Evolutionary conservation across 495 filamentous ascomycete genomes (phyloP).

Genomic region (Talaromyces liani): DNA sequence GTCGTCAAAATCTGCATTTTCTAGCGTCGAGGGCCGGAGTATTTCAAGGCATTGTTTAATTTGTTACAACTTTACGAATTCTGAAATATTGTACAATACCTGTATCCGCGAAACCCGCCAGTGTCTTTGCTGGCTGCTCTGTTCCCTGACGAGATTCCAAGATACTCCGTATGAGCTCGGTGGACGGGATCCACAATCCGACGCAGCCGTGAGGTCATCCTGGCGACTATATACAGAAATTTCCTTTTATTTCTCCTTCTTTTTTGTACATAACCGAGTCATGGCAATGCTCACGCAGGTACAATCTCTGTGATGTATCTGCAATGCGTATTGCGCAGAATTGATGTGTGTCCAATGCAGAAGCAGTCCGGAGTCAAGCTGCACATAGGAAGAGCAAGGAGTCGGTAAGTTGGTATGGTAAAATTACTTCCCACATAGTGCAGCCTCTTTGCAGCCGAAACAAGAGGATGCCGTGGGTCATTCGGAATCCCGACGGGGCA

Average conservation of each 20-base stretch:
- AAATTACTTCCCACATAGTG: constrained; percentile 4
- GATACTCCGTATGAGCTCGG: background rate
- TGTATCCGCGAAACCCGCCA: background rate
- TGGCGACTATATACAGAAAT: background rate
- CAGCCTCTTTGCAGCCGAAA: background rate
- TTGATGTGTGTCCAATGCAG: background rate
- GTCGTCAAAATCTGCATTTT: background rate
- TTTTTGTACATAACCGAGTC: background rate
- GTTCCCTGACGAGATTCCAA: background rate
- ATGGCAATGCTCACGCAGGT: background rate
- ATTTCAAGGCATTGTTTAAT: background rate
- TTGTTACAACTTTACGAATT: background rate
- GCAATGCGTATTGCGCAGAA: background rate
- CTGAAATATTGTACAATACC: background rate
- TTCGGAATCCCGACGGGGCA: constrained; percentile 7
- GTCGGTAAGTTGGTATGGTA: background rate
- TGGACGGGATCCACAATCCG: constrained; percentile 7
- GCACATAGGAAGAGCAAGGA: background rate
- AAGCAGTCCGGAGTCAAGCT: background rate
- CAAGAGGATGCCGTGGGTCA: background rate
- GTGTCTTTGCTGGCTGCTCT: background rate
- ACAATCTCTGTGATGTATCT: background rate
- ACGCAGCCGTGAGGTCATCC: constrained; percentile 3
- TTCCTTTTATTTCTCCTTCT: background rate
- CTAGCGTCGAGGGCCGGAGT: background rate